phyloP scores from a whole-genome alignment of 331 rosid genomes.

The Malus hybrid region DNA sequence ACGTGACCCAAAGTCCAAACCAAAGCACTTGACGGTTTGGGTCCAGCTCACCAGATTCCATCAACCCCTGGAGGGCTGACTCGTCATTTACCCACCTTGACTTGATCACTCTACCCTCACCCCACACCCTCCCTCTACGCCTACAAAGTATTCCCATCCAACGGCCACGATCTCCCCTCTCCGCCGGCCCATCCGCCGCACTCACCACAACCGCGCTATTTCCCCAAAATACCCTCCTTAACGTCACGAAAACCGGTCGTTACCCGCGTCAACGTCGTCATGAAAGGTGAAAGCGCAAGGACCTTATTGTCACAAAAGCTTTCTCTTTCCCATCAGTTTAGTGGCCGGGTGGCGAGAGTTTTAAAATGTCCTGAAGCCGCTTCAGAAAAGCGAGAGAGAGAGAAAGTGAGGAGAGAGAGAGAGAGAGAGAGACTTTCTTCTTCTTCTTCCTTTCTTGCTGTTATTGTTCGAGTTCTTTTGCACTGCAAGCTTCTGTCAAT shows the following conservation, averaged over 20 bases:
- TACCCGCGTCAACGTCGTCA: slow-evolving; percentile 2
- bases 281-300: slow-evolving; percentile 9
- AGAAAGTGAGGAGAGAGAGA: background rate
- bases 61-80: background rate
- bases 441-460: slow-evolving; percentile 1
- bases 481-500: slow-evolving; percentile 15
- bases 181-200: background rate
- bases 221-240: slow-evolving; percentile 38
- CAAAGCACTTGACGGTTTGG: background rate
- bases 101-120: background rate
- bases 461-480: slow-evolving; percentile 12
- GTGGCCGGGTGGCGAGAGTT: slow-evolving; percentile 1
- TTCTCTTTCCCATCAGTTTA: slow-evolving; percentile 2
- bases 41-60: slow-evolving; percentile 18
- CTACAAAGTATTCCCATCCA: slow-evolving; percentile 11
- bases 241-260: slow-evolving; percentile 19
- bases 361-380: slow-evolving; percentile 16
- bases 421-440: background rate
- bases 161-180: slow-evolving; percentile 12
- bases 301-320: slow-evolving; percentile 30
- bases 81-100: slow-evolving; percentile 12
- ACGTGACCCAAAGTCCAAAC: background rate
- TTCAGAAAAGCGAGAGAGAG: background rate
- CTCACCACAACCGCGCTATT: background rate
- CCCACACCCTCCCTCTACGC: background rate